phyloP scores from a whole-genome alignment of 257 asterid genomes.

The Solanum stenotomum region DNA sequence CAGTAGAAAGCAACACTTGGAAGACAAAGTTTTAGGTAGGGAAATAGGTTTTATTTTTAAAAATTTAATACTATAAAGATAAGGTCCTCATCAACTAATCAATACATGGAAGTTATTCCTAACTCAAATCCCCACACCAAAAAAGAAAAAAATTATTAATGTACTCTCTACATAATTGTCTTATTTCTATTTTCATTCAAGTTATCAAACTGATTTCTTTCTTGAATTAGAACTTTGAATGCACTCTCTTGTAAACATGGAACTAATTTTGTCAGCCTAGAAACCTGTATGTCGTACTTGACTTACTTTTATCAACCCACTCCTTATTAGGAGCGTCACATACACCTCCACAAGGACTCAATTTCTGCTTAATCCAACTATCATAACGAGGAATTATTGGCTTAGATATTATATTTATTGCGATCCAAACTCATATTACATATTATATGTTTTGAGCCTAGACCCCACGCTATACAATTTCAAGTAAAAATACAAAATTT shows the following conservation, averaged over 20 bases:
- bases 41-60: not conserved
- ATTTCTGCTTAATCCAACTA: not conserved
- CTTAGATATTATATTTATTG: not conserved
- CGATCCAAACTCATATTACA: not conserved
- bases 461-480: not conserved
- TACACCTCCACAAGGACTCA: not conserved
- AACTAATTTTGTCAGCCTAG: not conserved
- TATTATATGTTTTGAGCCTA: not conserved
- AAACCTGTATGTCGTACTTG: not conserved
- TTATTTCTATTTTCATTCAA: not conserved
- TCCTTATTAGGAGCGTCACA: not conserved
- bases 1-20: not conserved
- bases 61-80: not conserved
- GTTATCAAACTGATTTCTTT: not conserved
- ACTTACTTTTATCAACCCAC: not conserved
- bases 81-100: not conserved
- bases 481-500: not conserved
- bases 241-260: not conserved
- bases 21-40: not conserved
- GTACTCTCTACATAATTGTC: not conserved
- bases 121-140: not conserved
- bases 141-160: not conserved
- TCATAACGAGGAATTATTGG: not conserved
- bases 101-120: not conserved
- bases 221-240: not conserved